These are phyloP conservation scores for Aspergillus tamarii DNA, from an alignment of 2,329 filamentous ascomycete species.

Conservation along the genomic window DNA sequence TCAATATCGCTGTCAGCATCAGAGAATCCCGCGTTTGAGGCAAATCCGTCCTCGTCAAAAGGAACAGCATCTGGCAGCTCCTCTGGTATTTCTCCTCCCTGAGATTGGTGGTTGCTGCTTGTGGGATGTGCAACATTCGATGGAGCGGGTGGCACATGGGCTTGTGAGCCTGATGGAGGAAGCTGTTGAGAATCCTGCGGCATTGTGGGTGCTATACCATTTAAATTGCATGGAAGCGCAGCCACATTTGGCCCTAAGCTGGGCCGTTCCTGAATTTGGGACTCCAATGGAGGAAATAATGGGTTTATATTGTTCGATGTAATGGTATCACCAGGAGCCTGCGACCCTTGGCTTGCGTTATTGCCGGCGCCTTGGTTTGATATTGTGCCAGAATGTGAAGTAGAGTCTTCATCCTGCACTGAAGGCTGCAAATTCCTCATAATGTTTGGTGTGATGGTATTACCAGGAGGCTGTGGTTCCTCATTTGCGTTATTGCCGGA, in stretches of 20 bases:
- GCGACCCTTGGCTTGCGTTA: background rate
- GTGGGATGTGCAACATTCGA: background rate
- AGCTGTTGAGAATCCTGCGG: background rate
- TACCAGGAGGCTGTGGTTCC: no score
- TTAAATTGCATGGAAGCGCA: background rate
- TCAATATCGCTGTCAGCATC: background rate
- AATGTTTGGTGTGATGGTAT: no score
- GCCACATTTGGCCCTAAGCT: background rate
- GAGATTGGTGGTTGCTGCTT: no score
- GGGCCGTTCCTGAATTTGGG: background rate
- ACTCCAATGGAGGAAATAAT: background rate
- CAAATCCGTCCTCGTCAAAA: no score
- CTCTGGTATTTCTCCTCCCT: no score
- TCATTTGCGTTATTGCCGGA: no score
- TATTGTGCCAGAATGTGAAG: no score
- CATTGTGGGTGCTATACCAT: background rate
- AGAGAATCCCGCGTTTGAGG: background rate
- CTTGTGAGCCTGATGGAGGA: background rate
- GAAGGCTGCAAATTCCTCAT: no score
- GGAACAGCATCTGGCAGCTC: no score
- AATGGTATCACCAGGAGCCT: no score
- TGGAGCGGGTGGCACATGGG: background rate
- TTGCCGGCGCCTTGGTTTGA: background rate
- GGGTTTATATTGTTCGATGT: background rate
- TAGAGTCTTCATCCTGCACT: no score